Evolutionary conservation across 345 rosid species (phyloP).

Genomic region (Heritiera fomes): DNA sequence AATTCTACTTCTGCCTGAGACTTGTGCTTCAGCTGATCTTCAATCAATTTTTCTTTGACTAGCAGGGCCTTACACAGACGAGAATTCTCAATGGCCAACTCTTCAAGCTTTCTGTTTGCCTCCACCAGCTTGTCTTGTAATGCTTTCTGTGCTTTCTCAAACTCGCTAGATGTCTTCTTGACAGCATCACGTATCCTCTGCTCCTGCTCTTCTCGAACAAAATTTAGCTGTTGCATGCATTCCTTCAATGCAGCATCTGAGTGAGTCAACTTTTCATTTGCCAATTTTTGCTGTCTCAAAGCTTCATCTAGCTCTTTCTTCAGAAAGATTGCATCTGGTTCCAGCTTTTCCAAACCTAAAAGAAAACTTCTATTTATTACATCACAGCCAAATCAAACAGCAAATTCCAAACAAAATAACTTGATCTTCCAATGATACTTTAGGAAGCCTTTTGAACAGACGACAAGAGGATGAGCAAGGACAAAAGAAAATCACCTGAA

Average conservation of each 20-base stretch:
- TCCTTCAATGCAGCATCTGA: slow-evolving; percentile 46
- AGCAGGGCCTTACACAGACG: slow-evolving; percentile 52
- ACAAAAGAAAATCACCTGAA: slow-evolving; percentile 40
- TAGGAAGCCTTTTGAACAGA: background rate
- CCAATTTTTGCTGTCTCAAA: slow-evolving; percentile 32
- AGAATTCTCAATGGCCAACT: slow-evolving; percentile 57
- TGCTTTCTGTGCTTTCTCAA: slow-evolving; percentile 34
- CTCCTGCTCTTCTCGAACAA: slow-evolving; percentile 50
- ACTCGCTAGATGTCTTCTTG: slow-evolving; percentile 34
- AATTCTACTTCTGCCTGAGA: slow-evolving; percentile 66
- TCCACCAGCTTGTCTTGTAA: slow-evolving; percentile 47
- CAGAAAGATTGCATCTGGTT: slow-evolving; percentile 40
- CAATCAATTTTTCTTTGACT: slow-evolving; percentile 61
- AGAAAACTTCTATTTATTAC: slow-evolving; percentile 4
- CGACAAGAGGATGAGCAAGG: background rate
- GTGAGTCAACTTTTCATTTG: slow-evolving; percentile 36
- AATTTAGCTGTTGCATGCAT: slow-evolving; percentile 43
- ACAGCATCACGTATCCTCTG: slow-evolving; percentile 43
- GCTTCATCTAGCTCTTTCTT: slow-evolving; percentile 48
- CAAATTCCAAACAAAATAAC: slow-evolving; percentile 7
- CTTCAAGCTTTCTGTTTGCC: slow-evolving; percentile 47
- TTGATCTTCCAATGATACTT: background rate
- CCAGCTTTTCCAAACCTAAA: slow-evolving; percentile 43
- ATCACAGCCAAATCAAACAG: slow-evolving; percentile 2
- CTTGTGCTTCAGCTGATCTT: slow-evolving; percentile 46